Evolutionary conservation across 1,284 basidiomycete genomes (phyloP).

Genomic region (Austropuccinia psidii): DNA sequence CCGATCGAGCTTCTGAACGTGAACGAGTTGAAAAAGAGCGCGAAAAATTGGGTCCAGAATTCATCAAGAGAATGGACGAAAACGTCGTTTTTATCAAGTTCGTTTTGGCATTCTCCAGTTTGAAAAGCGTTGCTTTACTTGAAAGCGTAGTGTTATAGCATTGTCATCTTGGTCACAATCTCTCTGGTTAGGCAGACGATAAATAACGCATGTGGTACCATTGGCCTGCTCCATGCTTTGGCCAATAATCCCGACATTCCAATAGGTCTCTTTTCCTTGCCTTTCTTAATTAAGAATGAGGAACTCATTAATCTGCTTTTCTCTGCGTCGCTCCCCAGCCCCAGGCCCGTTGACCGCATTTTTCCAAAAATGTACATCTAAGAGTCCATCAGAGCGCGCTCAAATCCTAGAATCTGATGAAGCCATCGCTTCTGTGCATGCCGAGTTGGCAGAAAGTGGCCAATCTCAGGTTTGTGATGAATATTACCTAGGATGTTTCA

Average conservation of each 20-base stretch:
- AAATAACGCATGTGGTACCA: slow-evolving; percentile 48
- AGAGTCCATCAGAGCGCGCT: slow-evolving; percentile 24
- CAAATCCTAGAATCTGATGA: slow-evolving; percentile 13
- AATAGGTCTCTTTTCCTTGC: slow-evolving; percentile 33
- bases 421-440: slow-evolving; percentile 15
- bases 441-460: slow-evolving; percentile 40
- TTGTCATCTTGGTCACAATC: background rate
- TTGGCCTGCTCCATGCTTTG: slow-evolving; percentile 46
- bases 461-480: slow-evolving; percentile 42
- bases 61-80: slow-evolving; percentile 3
- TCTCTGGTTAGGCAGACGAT: slow-evolving; percentile 38
- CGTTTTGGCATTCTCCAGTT: no score
- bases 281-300: background rate
- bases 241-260: slow-evolving; percentile 42
- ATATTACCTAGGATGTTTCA: background rate
- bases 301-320: background rate
- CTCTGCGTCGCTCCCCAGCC: background rate
- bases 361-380: background rate
- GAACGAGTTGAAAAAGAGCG: slow-evolving; percentile 16
- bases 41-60: background rate
- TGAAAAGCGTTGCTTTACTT: background rate
- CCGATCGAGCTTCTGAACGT: slow-evolving; percentile 39
- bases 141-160: background rate
- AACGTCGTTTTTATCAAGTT: slow-evolving; percentile 46
- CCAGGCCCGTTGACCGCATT: slow-evolving; percentile 20